These are phyloP conservation scores for Arthrobotrys sinensis DNA, from an alignment of 2,329 filamentous ascomycete genomes.

Conservation along the genomic window DNA sequence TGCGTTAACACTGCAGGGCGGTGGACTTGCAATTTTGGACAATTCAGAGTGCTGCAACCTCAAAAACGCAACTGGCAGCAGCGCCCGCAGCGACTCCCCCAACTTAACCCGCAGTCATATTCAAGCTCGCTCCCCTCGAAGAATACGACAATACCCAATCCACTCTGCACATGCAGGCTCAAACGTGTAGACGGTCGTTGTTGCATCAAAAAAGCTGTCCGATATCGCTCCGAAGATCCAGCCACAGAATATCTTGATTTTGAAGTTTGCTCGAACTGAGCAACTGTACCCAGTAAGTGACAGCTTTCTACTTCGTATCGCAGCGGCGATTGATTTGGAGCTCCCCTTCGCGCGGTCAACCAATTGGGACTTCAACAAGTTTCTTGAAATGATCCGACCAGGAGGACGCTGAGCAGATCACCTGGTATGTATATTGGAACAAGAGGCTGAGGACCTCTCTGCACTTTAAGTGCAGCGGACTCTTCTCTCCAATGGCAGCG, in stretches of 20 bases:
- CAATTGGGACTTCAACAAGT: neutral
- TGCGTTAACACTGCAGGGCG: neutral
- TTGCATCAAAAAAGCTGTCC: conserved; percentile 24
- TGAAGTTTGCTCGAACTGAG: neutral
- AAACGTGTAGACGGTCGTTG: neutral
- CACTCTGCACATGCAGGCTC: conserved; percentile 11
- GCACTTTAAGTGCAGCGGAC: conserved; percentile 11
- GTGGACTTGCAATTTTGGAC: conserved; percentile 12
- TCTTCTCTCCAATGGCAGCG: conserved; percentile 18
- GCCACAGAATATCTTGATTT: neutral
- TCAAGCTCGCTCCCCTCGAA: neutral
- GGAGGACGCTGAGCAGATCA: conserved; percentile 6
- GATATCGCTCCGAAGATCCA: conserved; percentile 10
- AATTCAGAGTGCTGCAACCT: neutral
- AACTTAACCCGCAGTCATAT: neutral
- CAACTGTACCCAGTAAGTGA: conserved; percentile 4
- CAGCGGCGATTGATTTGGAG: conserved; percentile 5
- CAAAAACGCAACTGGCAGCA: conserved; percentile 11
- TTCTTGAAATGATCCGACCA: neutral
- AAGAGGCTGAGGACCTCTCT: conserved; percentile 16
- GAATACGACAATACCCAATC: neutral
- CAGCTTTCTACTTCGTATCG: conserved; percentile 3
- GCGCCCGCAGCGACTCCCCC: neutral
- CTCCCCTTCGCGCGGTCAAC: conserved; percentile 1
- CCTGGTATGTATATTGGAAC: conserved; percentile 14